Base-by-base conservation (phyloP, 345 rosid species). In the Mallotus nudiflorus region DNA sequence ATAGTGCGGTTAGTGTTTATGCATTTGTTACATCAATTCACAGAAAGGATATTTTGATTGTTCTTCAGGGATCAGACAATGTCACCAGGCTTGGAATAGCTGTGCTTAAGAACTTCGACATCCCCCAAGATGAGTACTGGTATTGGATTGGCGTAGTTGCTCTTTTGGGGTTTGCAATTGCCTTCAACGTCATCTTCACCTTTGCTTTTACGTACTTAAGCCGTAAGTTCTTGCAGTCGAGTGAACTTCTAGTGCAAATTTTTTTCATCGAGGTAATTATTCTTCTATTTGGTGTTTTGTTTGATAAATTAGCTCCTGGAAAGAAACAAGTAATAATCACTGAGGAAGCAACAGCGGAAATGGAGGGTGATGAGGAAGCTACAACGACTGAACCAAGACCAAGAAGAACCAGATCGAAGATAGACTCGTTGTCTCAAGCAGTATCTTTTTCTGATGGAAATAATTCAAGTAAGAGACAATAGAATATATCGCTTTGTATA, bases 111-210 rank as follows among this genome's bases (percentile, higher is more conserved):
- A 80, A 68, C 65, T 83, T 84, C 37, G 85, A 82, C n/a, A n/a
- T n/a, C n/a, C n/a, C n/a, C n/a, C n/a, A n/a, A n/a, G n/a, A n/a
- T n/a, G n/a, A n/a, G n/a, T 77, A 85, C 68, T 94, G 93, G 98
- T 91, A 82, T 62, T 91, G 96, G 97, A 87, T 90, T 56, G 93
- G 96, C 3, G 83, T 58, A 22, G 91, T 74, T 53, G 88, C 81
- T 65, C 79, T 86, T 68, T 9, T 85, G 0, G 93, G 91, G 9
- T 94, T 90, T 78, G 67, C 65, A 9, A 66, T 94, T 58, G 83
- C 91, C 77, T 87, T 86, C 80, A 94, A 91, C 74, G 75, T 90
- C 82, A 85, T 94, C 37, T 84, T 86, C 52, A 94, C 91, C 58
- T 46, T 91, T 1, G 66, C 95, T 15, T 91, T 94, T 24, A 81